These are phyloP conservation scores for Angomonas ambiguus DNA, from an alignment of 208 protist species.

Conservation along the genomic window DNA sequence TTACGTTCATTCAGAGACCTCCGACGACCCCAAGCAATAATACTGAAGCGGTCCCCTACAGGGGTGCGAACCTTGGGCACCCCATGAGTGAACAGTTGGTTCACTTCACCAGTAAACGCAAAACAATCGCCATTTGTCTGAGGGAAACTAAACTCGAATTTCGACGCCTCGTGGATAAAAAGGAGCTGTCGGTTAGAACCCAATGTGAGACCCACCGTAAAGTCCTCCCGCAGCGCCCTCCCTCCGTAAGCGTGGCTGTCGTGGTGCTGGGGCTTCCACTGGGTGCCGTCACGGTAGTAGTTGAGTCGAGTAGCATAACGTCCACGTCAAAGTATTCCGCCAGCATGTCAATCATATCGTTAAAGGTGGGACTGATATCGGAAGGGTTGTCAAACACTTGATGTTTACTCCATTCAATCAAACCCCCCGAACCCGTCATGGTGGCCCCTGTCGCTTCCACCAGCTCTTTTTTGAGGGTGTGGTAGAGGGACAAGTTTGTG, in stretches of 20 bases:
- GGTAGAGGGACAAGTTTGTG: constrained; percentile 56
- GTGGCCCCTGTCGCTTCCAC: constrained; percentile 51
- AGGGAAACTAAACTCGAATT: constrained; percentile 86
- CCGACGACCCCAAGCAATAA: constrained; percentile 88
- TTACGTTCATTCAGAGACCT: constrained; percentile 76
- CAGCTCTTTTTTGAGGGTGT: constrained; percentile 65
- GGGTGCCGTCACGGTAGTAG: constrained; percentile 87
- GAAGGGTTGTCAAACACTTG: constrained; percentile 89
- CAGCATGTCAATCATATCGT: constrained; percentile 82
- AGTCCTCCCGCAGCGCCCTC: constrained; percentile 71
- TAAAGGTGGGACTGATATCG: constrained; percentile 78
- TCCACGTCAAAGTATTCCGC: constrained; percentile 88
- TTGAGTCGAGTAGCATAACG: constrained; percentile 90
- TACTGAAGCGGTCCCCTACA: constrained; percentile 80
- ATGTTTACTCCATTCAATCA: constrained; percentile 92
- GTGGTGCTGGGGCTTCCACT: constrained; percentile 94
- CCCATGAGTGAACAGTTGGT: constrained; percentile 86
- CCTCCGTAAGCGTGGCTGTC: constrained; percentile 91
- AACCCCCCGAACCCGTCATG: constrained; percentile 47
- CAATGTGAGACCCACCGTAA: constrained; percentile 89
- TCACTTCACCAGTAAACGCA: constrained; percentile 88
- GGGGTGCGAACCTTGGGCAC: constrained; percentile 72
- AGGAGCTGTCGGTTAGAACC: constrained; percentile 75
- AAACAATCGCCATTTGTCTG: constrained; percentile 92
- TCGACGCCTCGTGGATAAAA: constrained; percentile 86